Percentiles rank a stretch among this genome's conserved stretches.
Conservation (phyloP, 306 rosid species). For the Amphicarpaea edgeworthii region DNA sequence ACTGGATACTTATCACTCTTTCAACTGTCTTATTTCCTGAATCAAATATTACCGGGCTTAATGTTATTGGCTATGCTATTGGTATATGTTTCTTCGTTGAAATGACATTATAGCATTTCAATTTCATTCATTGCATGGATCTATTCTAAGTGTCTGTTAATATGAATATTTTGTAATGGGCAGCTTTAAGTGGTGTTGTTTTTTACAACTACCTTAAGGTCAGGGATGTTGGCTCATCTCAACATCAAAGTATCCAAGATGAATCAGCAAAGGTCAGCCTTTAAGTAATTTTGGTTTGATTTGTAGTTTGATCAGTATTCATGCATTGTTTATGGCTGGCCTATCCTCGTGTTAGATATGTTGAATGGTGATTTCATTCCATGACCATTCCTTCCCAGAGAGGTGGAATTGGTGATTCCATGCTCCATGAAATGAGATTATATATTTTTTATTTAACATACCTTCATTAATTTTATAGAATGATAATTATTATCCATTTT, state of each 20-base stretch:
- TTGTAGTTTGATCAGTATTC: constrained; percentile 35
- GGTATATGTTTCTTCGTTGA: constrained; percentile 63
- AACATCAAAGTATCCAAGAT: constrained; percentile 70
- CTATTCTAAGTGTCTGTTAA: constrained; percentile 14
- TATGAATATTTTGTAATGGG: constrained; percentile 31
- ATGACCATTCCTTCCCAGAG: constrained; percentile 1
- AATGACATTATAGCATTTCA: constrained; percentile 31
- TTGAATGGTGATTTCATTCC: not conserved
- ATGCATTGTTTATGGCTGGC: constrained; percentile 18
- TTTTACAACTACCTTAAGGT: constrained; percentile 93
- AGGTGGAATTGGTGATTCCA: constrained; percentile 1
- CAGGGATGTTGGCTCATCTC: constrained; percentile 85
- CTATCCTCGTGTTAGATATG: not conserved
- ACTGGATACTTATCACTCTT: constrained; percentile 96
- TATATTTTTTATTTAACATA: not conserved
- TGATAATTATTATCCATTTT: not conserved
- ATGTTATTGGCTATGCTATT: constrained; percentile 90
- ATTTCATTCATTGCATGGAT: constrained; percentile 33
- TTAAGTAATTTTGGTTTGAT: constrained; percentile 31
- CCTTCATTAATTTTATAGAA: not conserved
- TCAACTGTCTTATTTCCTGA: constrained; percentile 97
- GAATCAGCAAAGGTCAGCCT: constrained; percentile 63
- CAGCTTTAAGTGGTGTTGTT: constrained; percentile 93
- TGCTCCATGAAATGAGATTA: not conserved
- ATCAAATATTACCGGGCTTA: constrained; percentile 86